These are phyloP conservation scores for Neopestalotiopsis clavispora DNA, from an alignment of 2,329 filamentous ascomycete genomes.

Conservation along the genomic window DNA sequence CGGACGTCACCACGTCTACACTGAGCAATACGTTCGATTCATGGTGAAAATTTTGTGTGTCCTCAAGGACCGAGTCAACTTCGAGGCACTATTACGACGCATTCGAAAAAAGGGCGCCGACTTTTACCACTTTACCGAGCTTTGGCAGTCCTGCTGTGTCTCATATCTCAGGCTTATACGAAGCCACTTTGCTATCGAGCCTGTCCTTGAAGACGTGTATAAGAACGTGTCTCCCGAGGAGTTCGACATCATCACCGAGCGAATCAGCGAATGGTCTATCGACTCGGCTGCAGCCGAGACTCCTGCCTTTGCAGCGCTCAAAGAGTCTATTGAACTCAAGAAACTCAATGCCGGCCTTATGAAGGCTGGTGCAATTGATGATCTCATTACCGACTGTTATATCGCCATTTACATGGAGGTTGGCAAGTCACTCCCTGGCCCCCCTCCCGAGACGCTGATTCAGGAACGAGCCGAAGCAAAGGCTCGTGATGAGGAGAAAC, in stretches of 20 bases:
- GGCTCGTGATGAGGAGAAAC: conserved; percentile 22
- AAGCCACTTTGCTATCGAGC: conserved; percentile 49
- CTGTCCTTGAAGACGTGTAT: conserved; percentile 58
- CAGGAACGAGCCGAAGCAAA: conserved; percentile 44
- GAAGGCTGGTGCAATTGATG: conserved; percentile 85
- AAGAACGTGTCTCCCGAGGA: conserved; percentile 59
- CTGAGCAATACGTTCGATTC: conserved; percentile 82
- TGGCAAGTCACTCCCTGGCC: conserved; percentile 60
- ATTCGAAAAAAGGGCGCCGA: conserved; percentile 84
- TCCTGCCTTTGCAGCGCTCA: conserved; percentile 57
- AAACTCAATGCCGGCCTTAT: conserved; percentile 85
- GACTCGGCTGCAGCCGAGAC: conserved; percentile 29
- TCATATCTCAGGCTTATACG: conserved; percentile 60
- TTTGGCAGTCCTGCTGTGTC: conserved; percentile 62
- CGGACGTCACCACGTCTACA: conserved; percentile 91
- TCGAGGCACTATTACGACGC: conserved; percentile 79
- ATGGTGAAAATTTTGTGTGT: conserved; percentile 77
- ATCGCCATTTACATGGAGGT: conserved; percentile 75
- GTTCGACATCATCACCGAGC: conserved; percentile 61
- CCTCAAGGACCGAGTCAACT: conserved; percentile 73
- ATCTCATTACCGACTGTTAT: conserved; percentile 92
- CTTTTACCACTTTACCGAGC: conserved; percentile 65
- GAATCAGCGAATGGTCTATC: conserved; percentile 55
- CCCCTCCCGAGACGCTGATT: conserved; percentile 51
- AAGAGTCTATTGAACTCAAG: conserved; percentile 63